phyloP scores from a whole-genome alignment of 1,284 basidiomycete genomes.

The Trametes hirsuta region DNA sequence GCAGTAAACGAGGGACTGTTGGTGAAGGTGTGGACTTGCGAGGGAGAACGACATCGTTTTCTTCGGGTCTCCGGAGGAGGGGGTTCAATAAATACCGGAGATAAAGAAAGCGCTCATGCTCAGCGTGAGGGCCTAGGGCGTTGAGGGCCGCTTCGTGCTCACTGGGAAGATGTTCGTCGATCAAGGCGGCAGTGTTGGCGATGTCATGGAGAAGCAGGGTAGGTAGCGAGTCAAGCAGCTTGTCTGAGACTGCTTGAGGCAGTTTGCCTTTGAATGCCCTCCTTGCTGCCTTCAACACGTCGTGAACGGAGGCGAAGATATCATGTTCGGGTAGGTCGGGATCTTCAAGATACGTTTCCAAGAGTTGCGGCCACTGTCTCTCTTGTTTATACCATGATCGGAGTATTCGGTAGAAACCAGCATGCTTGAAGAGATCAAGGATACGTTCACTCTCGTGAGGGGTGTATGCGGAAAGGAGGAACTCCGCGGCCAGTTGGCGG shows the following conservation, averaged over 20 bases:
- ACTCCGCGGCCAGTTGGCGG: constrained; percentile 94
- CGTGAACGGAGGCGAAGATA: constrained; percentile 67
- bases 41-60: constrained; percentile 41
- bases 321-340: constrained; percentile 62
- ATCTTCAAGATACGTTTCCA: constrained; percentile 81
- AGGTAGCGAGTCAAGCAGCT: constrained; percentile 61
- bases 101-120: constrained; percentile 75
- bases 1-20: constrained; percentile 44
- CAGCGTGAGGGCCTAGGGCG: constrained; percentile 45
- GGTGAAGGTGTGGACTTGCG: constrained; percentile 13
- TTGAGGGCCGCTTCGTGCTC: constrained; percentile 65
- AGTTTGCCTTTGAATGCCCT: constrained; percentile 49
- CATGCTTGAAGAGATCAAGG: constrained; percentile 73
- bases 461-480: constrained; percentile 90
- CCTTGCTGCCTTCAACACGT: constrained; percentile 56
- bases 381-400: constrained; percentile 81
- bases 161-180: constrained; percentile 70
- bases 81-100: constrained; percentile 78
- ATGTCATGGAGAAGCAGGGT: constrained; percentile 68
- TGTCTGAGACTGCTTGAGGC: constrained; percentile 54
- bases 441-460: constrained; percentile 78
- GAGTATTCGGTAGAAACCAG: constrained; percentile 91
- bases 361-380: constrained; percentile 73
- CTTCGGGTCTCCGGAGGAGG: constrained; percentile 48
- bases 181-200: constrained; percentile 69